phyloP scores from a whole-genome alignment of 768 basidiomycete species.

The Boletus patriciae region DNA sequence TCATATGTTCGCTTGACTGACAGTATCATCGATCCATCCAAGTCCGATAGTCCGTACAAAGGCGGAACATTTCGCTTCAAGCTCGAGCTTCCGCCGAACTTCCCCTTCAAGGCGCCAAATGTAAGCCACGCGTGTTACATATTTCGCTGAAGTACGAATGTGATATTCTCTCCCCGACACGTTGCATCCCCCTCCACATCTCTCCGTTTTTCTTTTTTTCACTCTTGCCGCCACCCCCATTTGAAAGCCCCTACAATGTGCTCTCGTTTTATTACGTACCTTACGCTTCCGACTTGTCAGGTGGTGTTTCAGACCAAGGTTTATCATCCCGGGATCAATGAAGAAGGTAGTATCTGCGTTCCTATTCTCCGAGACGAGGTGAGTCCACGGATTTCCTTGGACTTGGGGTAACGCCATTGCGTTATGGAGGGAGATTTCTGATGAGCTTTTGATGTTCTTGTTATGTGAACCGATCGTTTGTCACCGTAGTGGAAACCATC shows the following conservation, averaged over 20 bases:
- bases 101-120: conserved; percentile 84
- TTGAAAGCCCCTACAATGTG: neutral
- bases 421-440: conserved; percentile 1
- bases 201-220: neutral
- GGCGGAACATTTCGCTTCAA: conserved; percentile 77
- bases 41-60: conserved; percentile 83
- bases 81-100: conserved; percentile 71
- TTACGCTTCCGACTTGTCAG: conserved; percentile 37
- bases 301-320: conserved; percentile 84
- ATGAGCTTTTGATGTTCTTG: neutral
- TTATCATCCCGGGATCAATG: conserved; percentile 89
- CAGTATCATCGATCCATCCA: conserved; percentile 2
- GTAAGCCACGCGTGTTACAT: conserved; percentile 40
- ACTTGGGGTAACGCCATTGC: neutral
- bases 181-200: conserved; percentile 8
- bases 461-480: conserved; percentile 4
- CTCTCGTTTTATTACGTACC: conserved; percentile 20
- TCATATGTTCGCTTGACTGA: conserved; percentile 1
- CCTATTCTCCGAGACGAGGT: conserved; percentile 84
- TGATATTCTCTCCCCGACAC: conserved; percentile 18
- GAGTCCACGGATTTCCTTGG: conserved; percentile 25
- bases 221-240: neutral
- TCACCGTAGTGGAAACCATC: conserved; percentile 78
- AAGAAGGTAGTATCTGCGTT: conserved; percentile 83
- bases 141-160: neutral